A percentile compares a stretch with the other conserved stretches of the same genome.
Evolutionary conservation across 2,329 filamentous ascomycete species (phyloP).

Genomic region (Incumbomyces delicatus): DNA sequence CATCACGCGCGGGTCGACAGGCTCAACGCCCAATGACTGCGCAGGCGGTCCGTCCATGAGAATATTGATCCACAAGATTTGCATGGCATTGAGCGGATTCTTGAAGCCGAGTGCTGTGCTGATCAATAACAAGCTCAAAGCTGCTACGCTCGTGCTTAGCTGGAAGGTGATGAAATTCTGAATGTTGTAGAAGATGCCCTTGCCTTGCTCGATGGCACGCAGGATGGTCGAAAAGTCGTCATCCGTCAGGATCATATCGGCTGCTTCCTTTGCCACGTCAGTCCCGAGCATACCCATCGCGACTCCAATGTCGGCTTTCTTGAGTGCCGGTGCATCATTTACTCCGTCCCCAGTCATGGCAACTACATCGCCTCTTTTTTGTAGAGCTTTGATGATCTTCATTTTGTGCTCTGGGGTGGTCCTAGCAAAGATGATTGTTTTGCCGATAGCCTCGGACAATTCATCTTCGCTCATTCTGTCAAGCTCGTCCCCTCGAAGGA

Average conservation of each 20-base stretch:
- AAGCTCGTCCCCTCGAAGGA: constrained; percentile 83
- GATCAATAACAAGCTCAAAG: constrained; percentile 79
- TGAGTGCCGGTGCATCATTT: constrained; percentile 91
- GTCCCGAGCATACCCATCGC: constrained; percentile 93
- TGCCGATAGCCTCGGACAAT: constrained; percentile 71
- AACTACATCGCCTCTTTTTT: constrained; percentile 88
- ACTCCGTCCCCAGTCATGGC: constrained; percentile 99
- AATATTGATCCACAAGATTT: constrained; percentile 99
- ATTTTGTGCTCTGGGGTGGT: constrained; percentile 97
- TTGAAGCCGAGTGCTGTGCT: constrained; percentile 89
- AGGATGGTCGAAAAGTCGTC: constrained; percentile 89
- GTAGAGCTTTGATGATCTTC: constrained; percentile 87
- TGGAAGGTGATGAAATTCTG: constrained; percentile 99
- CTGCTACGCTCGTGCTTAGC: constrained; percentile 90
- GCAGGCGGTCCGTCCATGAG: constrained; percentile 98
- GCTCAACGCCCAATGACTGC: constrained; percentile 91
- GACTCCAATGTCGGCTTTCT: constrained; percentile 95
- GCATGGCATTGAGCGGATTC: constrained; percentile 96
- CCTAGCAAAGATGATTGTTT: constrained; percentile 88
- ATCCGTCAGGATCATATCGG: constrained; percentile 79
- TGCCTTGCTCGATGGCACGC: constrained; percentile 93
- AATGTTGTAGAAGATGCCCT: constrained; percentile 99
- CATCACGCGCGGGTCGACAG: constrained; percentile 91
- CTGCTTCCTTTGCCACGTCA: constrained; percentile 91
- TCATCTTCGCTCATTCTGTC: constrained; percentile 82